phyloP scores from a whole-genome alignment of 2,329 filamentous ascomycete species.

The Colletotrichum limetticola region DNA sequence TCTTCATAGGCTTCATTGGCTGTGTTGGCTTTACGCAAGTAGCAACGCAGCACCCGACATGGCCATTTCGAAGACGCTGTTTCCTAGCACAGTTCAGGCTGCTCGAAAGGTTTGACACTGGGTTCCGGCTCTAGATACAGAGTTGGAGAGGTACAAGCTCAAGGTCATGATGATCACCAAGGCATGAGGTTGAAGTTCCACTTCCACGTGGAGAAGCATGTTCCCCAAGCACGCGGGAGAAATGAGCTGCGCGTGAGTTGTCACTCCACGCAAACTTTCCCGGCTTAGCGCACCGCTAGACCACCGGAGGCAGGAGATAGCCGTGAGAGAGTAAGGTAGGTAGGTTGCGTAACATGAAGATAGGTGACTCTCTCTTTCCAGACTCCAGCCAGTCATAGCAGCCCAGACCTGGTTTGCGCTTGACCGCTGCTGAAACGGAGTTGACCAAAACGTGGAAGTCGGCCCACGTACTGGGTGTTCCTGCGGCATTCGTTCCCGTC shows the following conservation, averaged over 20 bases:
- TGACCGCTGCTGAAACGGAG: conserved; percentile 24
- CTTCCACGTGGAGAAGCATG: background rate
- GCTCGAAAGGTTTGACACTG: background rate
- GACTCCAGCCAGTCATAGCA: background rate
- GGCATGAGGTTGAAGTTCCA: background rate
- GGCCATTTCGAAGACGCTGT: background rate
- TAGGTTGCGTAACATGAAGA: background rate
- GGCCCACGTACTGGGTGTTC: background rate
- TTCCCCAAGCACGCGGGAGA: background rate
- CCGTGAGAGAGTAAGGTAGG: background rate
- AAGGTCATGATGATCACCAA: background rate
- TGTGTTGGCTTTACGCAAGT: no score
- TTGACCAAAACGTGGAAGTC: background rate
- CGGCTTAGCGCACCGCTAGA: background rate
- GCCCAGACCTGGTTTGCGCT: conserved; percentile 2
- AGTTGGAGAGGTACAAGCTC: background rate
- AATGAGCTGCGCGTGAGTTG: background rate
- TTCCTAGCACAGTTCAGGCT: background rate
- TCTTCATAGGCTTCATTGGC: no score
- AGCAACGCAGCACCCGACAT: background rate
- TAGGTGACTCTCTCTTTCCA: background rate
- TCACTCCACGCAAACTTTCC: background rate
- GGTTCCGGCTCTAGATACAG: background rate
- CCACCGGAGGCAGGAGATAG: background rate
- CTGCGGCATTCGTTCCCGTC: background rate